Conservation (phyloP, 495 filamentous ascomycete genomes). For the Antarctomyces pellizariae region DNA sequence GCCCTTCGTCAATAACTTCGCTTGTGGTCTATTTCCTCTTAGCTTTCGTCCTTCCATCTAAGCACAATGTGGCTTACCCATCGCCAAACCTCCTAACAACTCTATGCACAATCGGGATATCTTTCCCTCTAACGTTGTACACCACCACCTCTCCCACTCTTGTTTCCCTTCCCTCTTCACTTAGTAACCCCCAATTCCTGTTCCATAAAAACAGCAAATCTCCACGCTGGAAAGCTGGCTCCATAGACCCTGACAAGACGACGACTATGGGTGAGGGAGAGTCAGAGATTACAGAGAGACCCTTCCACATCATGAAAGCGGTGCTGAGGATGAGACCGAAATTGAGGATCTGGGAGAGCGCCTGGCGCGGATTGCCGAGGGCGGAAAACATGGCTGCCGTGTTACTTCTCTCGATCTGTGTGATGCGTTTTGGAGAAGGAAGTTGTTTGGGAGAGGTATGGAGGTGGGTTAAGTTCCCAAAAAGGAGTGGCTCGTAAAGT, state of each 20-base stretch:
- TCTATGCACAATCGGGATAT: slow-evolving; percentile 86
- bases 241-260: slow-evolving; percentile 86
- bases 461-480: too few species aligned
- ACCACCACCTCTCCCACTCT: slow-evolving; percentile 79
- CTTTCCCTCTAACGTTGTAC: slow-evolving; percentile 78
- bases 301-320: slow-evolving; percentile 98
- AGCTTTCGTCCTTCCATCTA: slow-evolving; percentile 1
- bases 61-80: slow-evolving; percentile 18
- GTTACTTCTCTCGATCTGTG: neutral
- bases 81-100: slow-evolving; percentile 50
- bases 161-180: slow-evolving; percentile 34
- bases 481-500: slow-evolving; percentile 1
- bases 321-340: slow-evolving; percentile 88
- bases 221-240: slow-evolving; percentile 88
- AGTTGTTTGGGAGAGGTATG: neutral
- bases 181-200: slow-evolving; percentile 47
- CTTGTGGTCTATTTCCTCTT: slow-evolving; percentile 14
- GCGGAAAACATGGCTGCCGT: slow-evolving; percentile 39
- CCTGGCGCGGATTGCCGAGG: slow-evolving; percentile 55
- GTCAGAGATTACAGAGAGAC: slow-evolving; percentile 62
- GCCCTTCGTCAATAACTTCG: slow-evolving; percentile 77
- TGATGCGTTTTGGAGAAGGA: too few species aligned
- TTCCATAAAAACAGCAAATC: slow-evolving; percentile 93
- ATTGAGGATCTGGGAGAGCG: slow-evolving; percentile 75
- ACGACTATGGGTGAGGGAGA: slow-evolving; percentile 89